Percentiles rank a stretch among this genome's conserved stretches.
Conservation (phyloP, 2,329 filamentous ascomycete genomes). For the Epichloe glyceriae region DNA sequence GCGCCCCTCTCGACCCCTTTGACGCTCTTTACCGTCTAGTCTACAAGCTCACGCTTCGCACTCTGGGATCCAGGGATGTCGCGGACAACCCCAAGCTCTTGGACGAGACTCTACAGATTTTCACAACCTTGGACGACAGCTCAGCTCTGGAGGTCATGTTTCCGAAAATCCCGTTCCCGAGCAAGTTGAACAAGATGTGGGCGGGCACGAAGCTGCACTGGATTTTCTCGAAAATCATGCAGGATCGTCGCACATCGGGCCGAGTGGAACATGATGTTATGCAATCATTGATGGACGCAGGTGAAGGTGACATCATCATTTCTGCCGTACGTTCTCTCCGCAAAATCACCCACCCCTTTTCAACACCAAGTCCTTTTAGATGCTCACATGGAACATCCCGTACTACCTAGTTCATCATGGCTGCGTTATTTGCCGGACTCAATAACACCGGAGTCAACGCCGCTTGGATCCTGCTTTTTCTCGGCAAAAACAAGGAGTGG, state of each 20-base stretch:
- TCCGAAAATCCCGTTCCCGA: slow-evolving; percentile 34
- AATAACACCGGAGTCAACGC: slow-evolving; percentile 45
- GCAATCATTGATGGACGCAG: slow-evolving; percentile 39
- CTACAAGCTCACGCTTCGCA: slow-evolving; percentile 44
- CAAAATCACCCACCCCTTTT: too few relatives aligned
- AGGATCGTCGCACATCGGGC: slow-evolving; percentile 29
- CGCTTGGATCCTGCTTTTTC: slow-evolving; percentile 37
- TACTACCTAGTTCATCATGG: slow-evolving; percentile 32
- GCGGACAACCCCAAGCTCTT: slow-evolving; percentile 31
- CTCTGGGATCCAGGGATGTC: slow-evolving; percentile 39
- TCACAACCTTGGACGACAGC: slow-evolving; percentile 31
- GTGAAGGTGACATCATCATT: slow-evolving; percentile 29
- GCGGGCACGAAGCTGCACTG: slow-evolving; percentile 34
- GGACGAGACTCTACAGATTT: slow-evolving; percentile 28
- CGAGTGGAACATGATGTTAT: slow-evolving; percentile 34
- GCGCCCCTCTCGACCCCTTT: slow-evolving; percentile 32
- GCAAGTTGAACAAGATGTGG: slow-evolving; percentile 28
- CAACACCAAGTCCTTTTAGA: too few relatives aligned
- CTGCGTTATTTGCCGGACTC: slow-evolving; percentile 41
- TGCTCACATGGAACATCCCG: too few relatives aligned
- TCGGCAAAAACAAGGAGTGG: slow-evolving; percentile 35
- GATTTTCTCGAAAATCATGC: slow-evolving; percentile 33
- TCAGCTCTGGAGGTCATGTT: slow-evolving; percentile 36
- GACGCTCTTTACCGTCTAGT: slow-evolving; percentile 38
- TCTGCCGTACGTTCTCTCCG: slow-evolving; percentile 21